Base-by-base conservation (phyloP, 2,329 filamentous ascomycete genomes). In the Graphium sp. region DNA sequence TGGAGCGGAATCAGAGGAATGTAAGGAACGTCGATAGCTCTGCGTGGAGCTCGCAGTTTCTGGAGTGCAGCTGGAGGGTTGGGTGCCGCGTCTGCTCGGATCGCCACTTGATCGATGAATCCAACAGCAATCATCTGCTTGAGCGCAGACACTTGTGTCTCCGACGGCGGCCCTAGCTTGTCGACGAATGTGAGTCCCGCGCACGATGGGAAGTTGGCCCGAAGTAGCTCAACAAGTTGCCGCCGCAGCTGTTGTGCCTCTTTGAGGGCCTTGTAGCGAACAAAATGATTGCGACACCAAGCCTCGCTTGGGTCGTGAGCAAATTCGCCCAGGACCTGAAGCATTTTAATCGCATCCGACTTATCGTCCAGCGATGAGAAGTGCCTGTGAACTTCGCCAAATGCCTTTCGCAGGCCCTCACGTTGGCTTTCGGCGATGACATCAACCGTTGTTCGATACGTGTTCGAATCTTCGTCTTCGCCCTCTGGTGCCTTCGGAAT, bases 1-100 rank as follows among this genome's bases (percentile, higher is more conserved):
- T 69, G 47, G 35, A 82, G 59, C 0, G 83, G 74, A 39, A 85
- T 71, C 5, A 98, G 71, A 0, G 89, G 84, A 6, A 92, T 51
- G 46, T 95, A 98, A 0, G 87, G 80, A 3, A 95, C 80, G 40
- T 95, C 84, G 37, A 89, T 91, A 2, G 85, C 80, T n/a, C 84
- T 71, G 28, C 71, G 73, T 0, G 85, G 81, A 12, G 8, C 14
- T 12, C 28, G 24, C 15, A 33, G 16, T 35, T 79, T 82, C 12
- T 76, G 63, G 25, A 60, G 53, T 30, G 65, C 53, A 35, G 76
- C 72, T 1, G 75, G 74, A 1, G 81, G 79, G 9, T 63, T 65
- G 1, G 83, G 81, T 0, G 82, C 65, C n/a, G 83, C 59, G 49
- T 98, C 87, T 4, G 81, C 82, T 34, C 89, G 80, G 40, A 95